Conservation (phyloP, 371 early-diverging fungal genomes). For the Fennellomyces sp. region DNA sequence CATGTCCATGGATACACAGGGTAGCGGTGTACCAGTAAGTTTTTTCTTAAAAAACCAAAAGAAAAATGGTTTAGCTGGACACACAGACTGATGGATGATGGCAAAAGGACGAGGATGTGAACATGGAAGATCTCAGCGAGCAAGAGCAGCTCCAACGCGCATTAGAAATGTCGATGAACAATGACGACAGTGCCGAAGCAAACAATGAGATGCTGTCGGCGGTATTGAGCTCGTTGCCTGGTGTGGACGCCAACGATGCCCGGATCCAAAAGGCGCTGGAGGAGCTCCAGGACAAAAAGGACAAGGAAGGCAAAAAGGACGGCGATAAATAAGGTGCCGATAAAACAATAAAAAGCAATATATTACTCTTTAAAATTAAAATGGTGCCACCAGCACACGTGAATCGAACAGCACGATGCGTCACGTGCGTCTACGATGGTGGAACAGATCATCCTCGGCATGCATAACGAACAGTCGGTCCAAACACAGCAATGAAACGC, state of each 20-base stretch:
- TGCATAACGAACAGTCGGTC: too few species aligned
- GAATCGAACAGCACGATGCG: too few species aligned
- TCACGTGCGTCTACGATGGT: too few species aligned
- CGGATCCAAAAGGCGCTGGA: slow-evolving; percentile 75
- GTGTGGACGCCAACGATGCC: slow-evolving; percentile 90
- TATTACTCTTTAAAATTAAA: background rate
- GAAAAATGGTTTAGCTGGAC: background rate
- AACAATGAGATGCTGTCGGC: slow-evolving; percentile 61
- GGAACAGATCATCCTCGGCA: too few species aligned
- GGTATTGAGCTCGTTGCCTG: slow-evolving; percentile 81
- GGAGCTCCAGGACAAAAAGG: slow-evolving; percentile 52
- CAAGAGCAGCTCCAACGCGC: slow-evolving; percentile 90
- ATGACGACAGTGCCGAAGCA: slow-evolving; percentile 35
- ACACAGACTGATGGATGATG: too few species aligned
- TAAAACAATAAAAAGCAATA: too few species aligned
- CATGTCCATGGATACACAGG: slow-evolving; percentile 61
- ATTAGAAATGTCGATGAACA: slow-evolving; percentile 85
- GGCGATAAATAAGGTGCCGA: slow-evolving; percentile 48
- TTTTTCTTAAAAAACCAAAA: background rate
- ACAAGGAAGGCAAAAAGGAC: slow-evolving; percentile 48
- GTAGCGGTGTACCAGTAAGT: slow-evolving; percentile 9
- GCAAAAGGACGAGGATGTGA: slow-evolving; percentile 53
- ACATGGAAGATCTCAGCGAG: slow-evolving; percentile 80
- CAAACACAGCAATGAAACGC: too few species aligned
- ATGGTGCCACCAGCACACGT: too few species aligned